These are phyloP conservation scores for Pichia phayaonensis DNA, from an alignment of 805 yeast genomes.

Conservation along the genomic window DNA sequence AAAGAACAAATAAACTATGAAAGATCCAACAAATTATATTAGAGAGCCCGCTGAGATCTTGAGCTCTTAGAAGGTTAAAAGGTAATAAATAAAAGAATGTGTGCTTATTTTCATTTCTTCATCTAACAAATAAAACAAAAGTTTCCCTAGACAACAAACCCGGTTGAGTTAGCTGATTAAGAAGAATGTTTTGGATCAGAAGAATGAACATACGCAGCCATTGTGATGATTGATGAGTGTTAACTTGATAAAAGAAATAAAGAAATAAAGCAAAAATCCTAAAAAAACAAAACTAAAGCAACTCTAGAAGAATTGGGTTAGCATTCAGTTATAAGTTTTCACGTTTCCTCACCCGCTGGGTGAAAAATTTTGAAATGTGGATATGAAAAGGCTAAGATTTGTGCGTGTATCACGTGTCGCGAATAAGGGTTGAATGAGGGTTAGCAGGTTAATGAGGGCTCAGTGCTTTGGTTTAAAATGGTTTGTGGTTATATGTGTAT, in stretches of 20 bases:
- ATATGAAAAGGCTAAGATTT: too few relatives aligned
- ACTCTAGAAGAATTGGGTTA: neutral
- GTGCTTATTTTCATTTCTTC: neutral
- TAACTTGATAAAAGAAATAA: neutral
- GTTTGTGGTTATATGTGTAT: too few relatives aligned
- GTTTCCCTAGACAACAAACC: neutral
- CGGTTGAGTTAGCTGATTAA: neutral
- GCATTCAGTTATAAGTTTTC: neutral
- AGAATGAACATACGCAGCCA: constrained; percentile 21
- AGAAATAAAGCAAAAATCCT: neutral
- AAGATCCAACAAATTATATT: constrained; percentile 6
- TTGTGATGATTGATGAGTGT: constrained; percentile 7
- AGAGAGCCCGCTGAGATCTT: constrained; percentile 10
- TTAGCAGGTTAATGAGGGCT: neutral
- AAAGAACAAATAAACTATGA: neutral
- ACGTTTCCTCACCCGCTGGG: neutral
- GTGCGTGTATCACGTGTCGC: neutral
- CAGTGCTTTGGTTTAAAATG: too few relatives aligned
- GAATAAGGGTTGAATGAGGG: neutral
- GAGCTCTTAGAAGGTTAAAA: constrained; percentile 4
- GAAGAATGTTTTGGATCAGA: neutral
- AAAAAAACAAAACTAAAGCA: too few relatives aligned
- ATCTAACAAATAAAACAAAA: neutral
- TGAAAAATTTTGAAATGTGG: neutral
- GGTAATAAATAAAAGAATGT: neutral